These are phyloP conservation scores for Boechera stricta DNA, from an alignment of 345 rosid genomes.

Conservation along the genomic window DNA sequence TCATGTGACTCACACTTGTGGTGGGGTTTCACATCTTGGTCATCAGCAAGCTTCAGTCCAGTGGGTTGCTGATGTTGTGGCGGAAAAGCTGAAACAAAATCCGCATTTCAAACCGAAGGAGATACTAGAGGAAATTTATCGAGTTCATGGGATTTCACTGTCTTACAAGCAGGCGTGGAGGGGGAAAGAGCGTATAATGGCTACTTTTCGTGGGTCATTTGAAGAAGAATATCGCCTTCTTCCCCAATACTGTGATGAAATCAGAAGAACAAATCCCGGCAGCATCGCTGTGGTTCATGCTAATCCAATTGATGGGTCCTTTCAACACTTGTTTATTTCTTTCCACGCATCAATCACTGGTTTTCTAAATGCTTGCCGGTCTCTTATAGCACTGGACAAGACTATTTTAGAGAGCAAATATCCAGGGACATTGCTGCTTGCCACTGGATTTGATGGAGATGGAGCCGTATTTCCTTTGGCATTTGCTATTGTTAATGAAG, in stretches of 20 bases:
- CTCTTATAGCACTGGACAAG: conserved; percentile 81
- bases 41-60: conserved; percentile 96
- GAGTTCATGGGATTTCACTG: conserved; percentile 78
- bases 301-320: conserved; percentile 61
- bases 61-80: conserved; percentile 89
- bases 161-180: conserved; percentile 98
- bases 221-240: conserved; percentile 92
- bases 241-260: conserved; percentile 85
- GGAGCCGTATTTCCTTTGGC: conserved; percentile 86
- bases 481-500: conserved; percentile 81
- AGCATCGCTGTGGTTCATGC: conserved; percentile 76
- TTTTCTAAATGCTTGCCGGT: conserved; percentile 81
- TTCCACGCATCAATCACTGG: conserved; percentile 86
- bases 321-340: conserved; percentile 79
- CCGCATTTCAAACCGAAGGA: conserved; percentile 85
- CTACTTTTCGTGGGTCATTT: conserved; percentile 75
- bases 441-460: conserved; percentile 89
- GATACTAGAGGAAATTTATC: conserved; percentile 88
- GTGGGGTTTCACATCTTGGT: conserved; percentile 88
- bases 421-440: conserved; percentile 78
- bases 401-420: conserved; percentile 74
- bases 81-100: conserved; percentile 72
- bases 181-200: conserved; percentile 92
- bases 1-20: conserved; percentile 72
- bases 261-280: conserved; percentile 74